Evolutionary conservation across 2,329 filamentous ascomycete species (phyloP), one percentile per base, ranked within the genome.

Genomic region (Metarhizium rileyi): DNA sequence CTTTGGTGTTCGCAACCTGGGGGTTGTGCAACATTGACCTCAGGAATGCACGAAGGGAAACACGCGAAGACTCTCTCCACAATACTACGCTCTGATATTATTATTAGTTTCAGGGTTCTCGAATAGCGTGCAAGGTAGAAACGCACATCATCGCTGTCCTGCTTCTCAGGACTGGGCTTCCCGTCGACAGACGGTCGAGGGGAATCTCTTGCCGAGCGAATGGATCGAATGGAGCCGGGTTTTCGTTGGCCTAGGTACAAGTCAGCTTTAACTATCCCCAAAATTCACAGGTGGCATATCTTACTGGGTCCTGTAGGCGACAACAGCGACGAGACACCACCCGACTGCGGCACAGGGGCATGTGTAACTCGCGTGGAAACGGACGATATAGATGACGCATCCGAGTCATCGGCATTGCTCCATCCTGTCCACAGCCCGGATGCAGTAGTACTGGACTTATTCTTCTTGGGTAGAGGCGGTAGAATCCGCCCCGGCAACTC

Each of bases 401-500:
- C 88, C 40, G 87, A 87, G 53, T 89, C 86, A 55, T 75, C 76
- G 16, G 76, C 78, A 44, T 55, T 28, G 75, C 77, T 22, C 76
- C 78, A 38, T 70, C 72, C 53, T 26, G 71, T 67, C 10, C 84
- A 67, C 22, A 86, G 63, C 25, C 72, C 74, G 1, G 79, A 75
- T 6, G 86, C 73, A 2, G 84, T 83, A 2, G 83, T 84, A 55
- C 84, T 83, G 20, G 83, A 79, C 67, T 91, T 95, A 67, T 96
- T 96, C 77, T 97, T 97, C 63, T 84, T 84, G 1, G 93, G 93
- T 46, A 97, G 71, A 1, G 89, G 81, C 10, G 90, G 87, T 3
- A 98, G 74, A 5, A 95, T 80, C 61, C 94, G 95, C 18, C 93
- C 93, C 0, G 93, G 93, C 48, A 97, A 75, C 67, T 98, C 93